These are phyloP conservation scores for Phytopythium boreale DNA, from an alignment of 352 stramenopile genomes.

Conservation along the genomic window DNA sequence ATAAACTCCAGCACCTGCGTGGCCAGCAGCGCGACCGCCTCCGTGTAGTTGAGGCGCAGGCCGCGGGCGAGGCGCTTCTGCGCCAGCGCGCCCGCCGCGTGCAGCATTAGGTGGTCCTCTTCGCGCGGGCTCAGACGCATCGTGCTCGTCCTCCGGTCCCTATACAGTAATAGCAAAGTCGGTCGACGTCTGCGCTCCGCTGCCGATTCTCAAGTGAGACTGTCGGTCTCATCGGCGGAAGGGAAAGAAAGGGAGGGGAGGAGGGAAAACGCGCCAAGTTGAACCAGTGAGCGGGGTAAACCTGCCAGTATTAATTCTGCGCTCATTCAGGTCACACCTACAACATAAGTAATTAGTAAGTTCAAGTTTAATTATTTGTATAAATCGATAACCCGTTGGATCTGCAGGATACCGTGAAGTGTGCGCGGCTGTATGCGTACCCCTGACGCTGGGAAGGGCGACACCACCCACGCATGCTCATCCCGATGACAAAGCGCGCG, in stretches of 20 bases:
- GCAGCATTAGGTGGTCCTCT: conserved; percentile 72
- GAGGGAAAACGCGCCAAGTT: not conserved
- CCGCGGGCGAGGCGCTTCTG: conserved; percentile 94
- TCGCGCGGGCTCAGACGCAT: conserved; percentile 68
- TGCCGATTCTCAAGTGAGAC: conserved; percentile 20
- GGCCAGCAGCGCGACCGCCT: conserved; percentile 92
- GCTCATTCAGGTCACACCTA: not conserved
- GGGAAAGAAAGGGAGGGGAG: not conserved
- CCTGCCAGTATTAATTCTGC: not conserved
- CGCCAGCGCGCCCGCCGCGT: conserved; percentile 88
- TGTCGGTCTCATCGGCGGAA: not conserved
- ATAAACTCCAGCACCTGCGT: conserved; percentile 95
- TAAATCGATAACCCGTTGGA: not conserved
- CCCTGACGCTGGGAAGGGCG: not conserved
- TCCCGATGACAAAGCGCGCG: not conserved
- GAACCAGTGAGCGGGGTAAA: not conserved
- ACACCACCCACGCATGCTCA: not conserved
- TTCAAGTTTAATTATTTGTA: not conserved
- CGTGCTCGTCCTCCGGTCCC: not conserved
- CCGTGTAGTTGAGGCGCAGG: conserved; percentile 92
- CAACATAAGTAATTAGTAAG: no score
- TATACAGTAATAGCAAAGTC: not conserved
- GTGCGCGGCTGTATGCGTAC: not conserved
- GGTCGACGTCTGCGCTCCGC: conserved; percentile 6
- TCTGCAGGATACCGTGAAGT: not conserved